Conservation (phyloP, 2,329 filamentous ascomycete species). For the Cytospora mali region DNA sequence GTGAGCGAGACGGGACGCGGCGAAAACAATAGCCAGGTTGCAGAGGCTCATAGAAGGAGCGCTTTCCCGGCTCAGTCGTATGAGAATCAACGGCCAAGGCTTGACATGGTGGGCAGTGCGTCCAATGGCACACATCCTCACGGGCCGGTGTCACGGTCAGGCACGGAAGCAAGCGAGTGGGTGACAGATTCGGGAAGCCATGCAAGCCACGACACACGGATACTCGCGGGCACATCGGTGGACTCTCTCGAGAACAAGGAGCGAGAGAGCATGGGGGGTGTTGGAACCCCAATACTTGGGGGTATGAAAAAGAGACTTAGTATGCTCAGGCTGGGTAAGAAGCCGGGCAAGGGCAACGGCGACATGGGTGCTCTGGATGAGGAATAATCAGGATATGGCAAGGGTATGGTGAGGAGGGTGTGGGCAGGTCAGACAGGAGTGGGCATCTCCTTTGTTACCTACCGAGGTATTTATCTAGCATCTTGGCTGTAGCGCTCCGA, state of each 20-base stretch:
- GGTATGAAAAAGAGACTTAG: slow-evolving; percentile 79
- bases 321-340: slow-evolving; percentile 74
- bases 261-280: slow-evolving; percentile 31
- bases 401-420: neutral
- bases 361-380: slow-evolving; percentile 59
- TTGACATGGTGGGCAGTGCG: slow-evolving; percentile 7
- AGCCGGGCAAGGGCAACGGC: slow-evolving; percentile 58
- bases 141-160: slow-evolving; percentile 11
- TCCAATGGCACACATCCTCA: slow-evolving; percentile 22
- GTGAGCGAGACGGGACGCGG: slow-evolving; percentile 40
- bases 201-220: slow-evolving; percentile 32
- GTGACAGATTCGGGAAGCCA: slow-evolving; percentile 36
- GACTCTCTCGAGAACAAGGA: slow-evolving; percentile 29
- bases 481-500: neutral
- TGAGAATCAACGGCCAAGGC: slow-evolving; percentile 31
- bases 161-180: slow-evolving; percentile 36
- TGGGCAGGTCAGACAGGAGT: neutral
- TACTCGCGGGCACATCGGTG: slow-evolving; percentile 20
- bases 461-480: no score
- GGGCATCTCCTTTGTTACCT: neutral
- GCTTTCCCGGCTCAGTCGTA: slow-evolving; percentile 48
- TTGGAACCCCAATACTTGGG: slow-evolving; percentile 52
- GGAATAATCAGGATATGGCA: slow-evolving; percentile 54
- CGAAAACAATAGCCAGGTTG: slow-evolving; percentile 30
- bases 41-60: slow-evolving; percentile 45